Percentiles rank a stretch among this genome's conserved stretches.
Conservation (phyloP, 1,139 yeast genomes). For the Debaryomyces robertsiae region DNA sequence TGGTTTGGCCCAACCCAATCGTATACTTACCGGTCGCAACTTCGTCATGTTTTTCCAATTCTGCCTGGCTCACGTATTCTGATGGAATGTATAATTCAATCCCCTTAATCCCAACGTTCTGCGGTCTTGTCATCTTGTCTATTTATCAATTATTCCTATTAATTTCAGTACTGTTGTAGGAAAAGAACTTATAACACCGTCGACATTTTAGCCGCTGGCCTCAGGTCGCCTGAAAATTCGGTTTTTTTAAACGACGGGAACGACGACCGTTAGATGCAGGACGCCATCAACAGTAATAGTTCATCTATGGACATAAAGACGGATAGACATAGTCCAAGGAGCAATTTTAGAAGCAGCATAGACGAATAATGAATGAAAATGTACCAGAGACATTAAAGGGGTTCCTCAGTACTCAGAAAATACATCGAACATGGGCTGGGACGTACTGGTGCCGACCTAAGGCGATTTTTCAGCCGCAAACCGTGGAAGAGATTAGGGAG, state of each 20-base stretch:
- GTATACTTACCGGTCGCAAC: conserved; percentile 96
- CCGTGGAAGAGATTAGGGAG: conserved; percentile 60
- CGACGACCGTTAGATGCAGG: conserved; percentile 4
- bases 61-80: conserved; percentile 84
- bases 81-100: conserved; percentile 88
- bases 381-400: conserved; percentile 36
- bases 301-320: neutral
- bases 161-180: conserved; percentile 1
- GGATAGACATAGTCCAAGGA: neutral
- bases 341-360: neutral
- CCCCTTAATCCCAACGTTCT: conserved; percentile 94
- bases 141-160: too few species aligned
- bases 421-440: conserved; percentile 88
- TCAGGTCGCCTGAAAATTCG: conserved; percentile 5
- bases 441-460: conserved; percentile 79
- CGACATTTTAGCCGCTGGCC: conserved; percentile 6
- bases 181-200: neutral
- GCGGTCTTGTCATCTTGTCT: conserved; percentile 21
- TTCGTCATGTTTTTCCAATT: conserved; percentile 80
- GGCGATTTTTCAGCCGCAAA: conserved; percentile 74
- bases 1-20: conserved; percentile 97
- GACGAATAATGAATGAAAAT: conserved; percentile 9
- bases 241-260: conserved; percentile 5
- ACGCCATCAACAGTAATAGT: neutral
- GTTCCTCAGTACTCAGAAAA: conserved; percentile 38